Conservation (phyloP, 2,329 filamentous ascomycete species). For the Zasmidium cellare region DNA sequence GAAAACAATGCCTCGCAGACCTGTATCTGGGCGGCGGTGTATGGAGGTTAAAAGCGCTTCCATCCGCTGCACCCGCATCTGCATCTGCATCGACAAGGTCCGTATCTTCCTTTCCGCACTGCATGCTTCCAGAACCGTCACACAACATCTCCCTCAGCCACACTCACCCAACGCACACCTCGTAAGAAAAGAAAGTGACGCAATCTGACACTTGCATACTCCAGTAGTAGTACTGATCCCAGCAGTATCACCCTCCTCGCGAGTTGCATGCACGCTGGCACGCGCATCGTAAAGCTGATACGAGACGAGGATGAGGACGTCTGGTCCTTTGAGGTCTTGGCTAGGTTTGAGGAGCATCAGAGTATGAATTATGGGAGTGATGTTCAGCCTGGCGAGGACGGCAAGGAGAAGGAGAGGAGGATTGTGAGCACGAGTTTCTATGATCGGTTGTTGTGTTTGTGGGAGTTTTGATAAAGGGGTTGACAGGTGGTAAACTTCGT, state of each 20-base stretch:
- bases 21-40: conserved; percentile 74
- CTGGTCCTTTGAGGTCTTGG: conserved; percentile 66
- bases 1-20: conserved; percentile 60
- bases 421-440: conserved; percentile 77
- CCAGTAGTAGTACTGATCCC: neutral
- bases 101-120: no score
- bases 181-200: conserved; percentile 2
- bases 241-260: conserved; percentile 58
- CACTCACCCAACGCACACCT: conserved; percentile 1
- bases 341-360: conserved; percentile 77
- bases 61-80: conserved; percentile 11
- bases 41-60: conserved; percentile 74
- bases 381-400: conserved; percentile 49
- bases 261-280: conserved; percentile 92
- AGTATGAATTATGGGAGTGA: conserved; percentile 96
- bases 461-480: conserved; percentile 41
- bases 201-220: conserved; percentile 3
- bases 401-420: conserved; percentile 33
- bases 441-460: conserved; percentile 68
- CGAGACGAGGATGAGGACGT: conserved; percentile 37
- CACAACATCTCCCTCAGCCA: neutral
- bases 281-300: conserved; percentile 59
- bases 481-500: neutral
- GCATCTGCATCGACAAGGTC: no score
- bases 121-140: conserved; percentile 6